These are phyloP conservation scores for Aureobasidium sp. DNA, from an alignment of 2,329 filamentous ascomycete species.

Conservation along the genomic window DNA sequence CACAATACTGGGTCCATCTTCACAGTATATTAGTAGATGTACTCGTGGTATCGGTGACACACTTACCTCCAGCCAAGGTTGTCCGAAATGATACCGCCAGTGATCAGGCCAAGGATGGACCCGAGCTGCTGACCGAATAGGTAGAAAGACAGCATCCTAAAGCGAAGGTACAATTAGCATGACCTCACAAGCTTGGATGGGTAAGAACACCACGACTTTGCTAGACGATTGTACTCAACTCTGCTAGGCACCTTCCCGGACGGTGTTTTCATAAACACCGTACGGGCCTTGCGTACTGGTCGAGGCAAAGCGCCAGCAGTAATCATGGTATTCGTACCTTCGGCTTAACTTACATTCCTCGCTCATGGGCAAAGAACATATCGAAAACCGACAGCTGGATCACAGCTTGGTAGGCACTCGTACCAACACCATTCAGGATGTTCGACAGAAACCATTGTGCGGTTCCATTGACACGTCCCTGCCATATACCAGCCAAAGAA, in stretches of 20 bases:
- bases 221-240: too few species aligned
- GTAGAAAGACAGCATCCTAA: conserved; percentile 26
- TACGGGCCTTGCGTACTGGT: too few species aligned
- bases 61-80: conserved; percentile 24
- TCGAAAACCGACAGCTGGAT: conserved; percentile 34
- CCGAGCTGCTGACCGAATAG: conserved; percentile 33
- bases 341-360: conserved; percentile 18
- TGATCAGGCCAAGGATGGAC: conserved; percentile 29
- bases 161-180: too few species aligned
- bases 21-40: background rate
- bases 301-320: too few species aligned
- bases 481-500: conserved; percentile 25
- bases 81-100: conserved; percentile 29
- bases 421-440: conserved; percentile 27
- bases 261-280: too few species aligned
- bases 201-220: too few species aligned
- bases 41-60: background rate
- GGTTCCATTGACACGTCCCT: conserved; percentile 20
- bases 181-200: too few species aligned
- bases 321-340: too few species aligned
- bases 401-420: conserved; percentile 30
- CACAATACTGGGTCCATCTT: conserved; percentile 26
- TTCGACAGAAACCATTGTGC: conserved; percentile 26
- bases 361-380: conserved; percentile 32
- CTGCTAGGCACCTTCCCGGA: too few species aligned